These are phyloP conservation scores for Backusella macrospora DNA, from an alignment of 192 early-diverging fungal species.

Conservation along the genomic window DNA sequence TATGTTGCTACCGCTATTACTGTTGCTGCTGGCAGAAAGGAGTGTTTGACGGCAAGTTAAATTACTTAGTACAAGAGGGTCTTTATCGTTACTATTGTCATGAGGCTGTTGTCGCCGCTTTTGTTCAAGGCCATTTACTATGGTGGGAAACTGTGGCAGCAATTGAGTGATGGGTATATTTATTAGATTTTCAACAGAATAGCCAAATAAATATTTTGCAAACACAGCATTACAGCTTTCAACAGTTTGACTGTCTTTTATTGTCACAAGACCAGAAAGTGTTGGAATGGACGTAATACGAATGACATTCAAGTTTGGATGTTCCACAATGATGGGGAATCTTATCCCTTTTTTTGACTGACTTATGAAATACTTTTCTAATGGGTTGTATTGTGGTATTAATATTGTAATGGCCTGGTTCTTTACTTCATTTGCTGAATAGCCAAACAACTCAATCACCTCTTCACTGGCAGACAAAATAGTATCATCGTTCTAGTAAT, in stretches of 20 bases:
- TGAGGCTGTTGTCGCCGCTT: slow-evolving; percentile 25
- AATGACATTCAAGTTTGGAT: slow-evolving; percentile 38
- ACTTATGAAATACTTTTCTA: slow-evolving; percentile 56
- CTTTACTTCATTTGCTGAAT: slow-evolving; percentile 43
- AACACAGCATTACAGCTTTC: slow-evolving; percentile 60
- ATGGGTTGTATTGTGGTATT: not conserved
- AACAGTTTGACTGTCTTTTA: slow-evolving; percentile 47
- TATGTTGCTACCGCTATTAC: not conserved
- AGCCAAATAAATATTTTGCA: slow-evolving; percentile 66
- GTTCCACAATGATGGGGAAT: slow-evolving; percentile 60
- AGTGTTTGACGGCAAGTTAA: slow-evolving; percentile 27
- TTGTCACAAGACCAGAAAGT: slow-evolving; percentile 65
- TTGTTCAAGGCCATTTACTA: slow-evolving; percentile 44
- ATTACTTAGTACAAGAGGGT: slow-evolving; percentile 24
- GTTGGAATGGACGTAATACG: slow-evolving; percentile 66
- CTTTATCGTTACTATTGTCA: not conserved
- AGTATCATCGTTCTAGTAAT: slow-evolving; percentile 37
- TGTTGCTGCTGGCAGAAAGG: not conserved
- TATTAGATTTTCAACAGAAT: slow-evolving; percentile 47
- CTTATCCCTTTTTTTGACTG: slow-evolving; percentile 50
- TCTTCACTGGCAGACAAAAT: slow-evolving; percentile 49
- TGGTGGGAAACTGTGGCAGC: slow-evolving; percentile 58
- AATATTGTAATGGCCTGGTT: slow-evolving; percentile 17
- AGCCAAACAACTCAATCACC: slow-evolving; percentile 52
- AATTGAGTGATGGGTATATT: slow-evolving; percentile 50